Conservation (phyloP, 164 flowering plant genomes). For the Kalanchoe fedtschenkoi region DNA sequence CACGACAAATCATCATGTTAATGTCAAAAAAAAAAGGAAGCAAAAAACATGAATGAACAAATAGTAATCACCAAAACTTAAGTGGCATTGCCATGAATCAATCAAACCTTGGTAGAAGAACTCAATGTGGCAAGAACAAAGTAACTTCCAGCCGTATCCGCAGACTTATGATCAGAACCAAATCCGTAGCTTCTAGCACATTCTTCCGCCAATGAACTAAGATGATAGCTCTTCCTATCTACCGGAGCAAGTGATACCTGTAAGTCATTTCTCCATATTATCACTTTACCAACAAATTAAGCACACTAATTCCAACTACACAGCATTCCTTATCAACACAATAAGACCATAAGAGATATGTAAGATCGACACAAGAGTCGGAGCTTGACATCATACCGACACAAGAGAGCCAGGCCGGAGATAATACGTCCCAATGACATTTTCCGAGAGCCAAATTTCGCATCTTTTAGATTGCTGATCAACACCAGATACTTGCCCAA, state of each 20-base stretch:
- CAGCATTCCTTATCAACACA: background rate
- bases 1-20: background rate
- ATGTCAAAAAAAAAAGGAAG: background rate
- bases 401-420: slow-evolving; percentile 52
- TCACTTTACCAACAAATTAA: background rate
- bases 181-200: slow-evolving; percentile 22
- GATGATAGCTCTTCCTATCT: slow-evolving; percentile 31
- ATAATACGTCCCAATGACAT: slow-evolving; percentile 46
- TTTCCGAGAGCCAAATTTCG: slow-evolving; percentile 65
- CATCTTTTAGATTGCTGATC: slow-evolving; percentile 23
- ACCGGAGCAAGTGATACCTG: slow-evolving; percentile 68
- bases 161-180: slow-evolving; percentile 13
- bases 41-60: background rate
- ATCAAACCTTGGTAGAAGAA: slow-evolving; percentile 66
- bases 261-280: background rate
- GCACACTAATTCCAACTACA: background rate
- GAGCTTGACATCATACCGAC: slow-evolving; percentile 42
- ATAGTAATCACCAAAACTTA: background rate
- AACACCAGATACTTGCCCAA: slow-evolving; percentile 29
- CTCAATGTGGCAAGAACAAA: slow-evolving; percentile 74
- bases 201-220: slow-evolving; percentile 40
- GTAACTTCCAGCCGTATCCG: slow-evolving; percentile 40
- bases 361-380: background rate
- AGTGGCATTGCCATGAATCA: slow-evolving; percentile 3
- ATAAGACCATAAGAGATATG: background rate